Evolutionary conservation across 306 rosid genomes (phyloP).

Genomic region (Hippophae rhamnoides): DNA sequence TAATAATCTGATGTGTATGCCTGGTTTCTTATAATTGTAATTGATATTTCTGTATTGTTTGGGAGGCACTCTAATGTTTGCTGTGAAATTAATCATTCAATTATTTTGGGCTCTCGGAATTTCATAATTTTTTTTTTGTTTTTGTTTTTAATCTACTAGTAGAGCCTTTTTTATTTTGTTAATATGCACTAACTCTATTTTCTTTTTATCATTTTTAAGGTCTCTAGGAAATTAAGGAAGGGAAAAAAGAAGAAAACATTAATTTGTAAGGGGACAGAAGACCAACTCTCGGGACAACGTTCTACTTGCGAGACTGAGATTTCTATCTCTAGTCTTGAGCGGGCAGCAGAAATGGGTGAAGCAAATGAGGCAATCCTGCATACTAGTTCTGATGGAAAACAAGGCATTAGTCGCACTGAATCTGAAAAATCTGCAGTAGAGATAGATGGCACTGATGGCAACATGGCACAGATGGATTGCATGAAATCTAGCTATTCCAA

Average conservation of each 20-base stretch:
- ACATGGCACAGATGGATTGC: conserved; percentile 22
- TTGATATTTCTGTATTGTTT: no score
- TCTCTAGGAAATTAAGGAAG: conserved; percentile 64
- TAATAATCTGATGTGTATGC: no score
- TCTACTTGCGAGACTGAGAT: conserved; percentile 32
- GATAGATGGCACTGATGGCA: conserved; percentile 20
- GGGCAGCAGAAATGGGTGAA: conserved; percentile 25
- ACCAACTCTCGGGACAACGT: conserved; percentile 31
- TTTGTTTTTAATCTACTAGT: no score
- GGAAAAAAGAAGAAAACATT: conserved; percentile 36
- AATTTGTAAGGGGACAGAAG: conserved; percentile 32
- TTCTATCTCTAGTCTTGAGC: conserved; percentile 30
- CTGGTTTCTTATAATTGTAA: no score
- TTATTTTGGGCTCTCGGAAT: no score
- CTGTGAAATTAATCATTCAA: no score
- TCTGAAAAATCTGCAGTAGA: conserved; percentile 19
- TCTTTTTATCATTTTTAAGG: conserved; percentile 35
- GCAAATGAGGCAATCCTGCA: conserved; percentile 25
- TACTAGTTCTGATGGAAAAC: conserved; percentile 29
- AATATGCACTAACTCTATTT: neutral
- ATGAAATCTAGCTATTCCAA: conserved; percentile 30
- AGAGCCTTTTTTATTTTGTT: neutral
- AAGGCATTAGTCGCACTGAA: conserved; percentile 16
- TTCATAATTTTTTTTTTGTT: no score
- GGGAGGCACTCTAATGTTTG: no score